A percentile compares a stretch with the other conserved stretches of the same genome.
Conservation (phyloP, 2,329 filamentous ascomycete genomes). For the Uncinocarpus reesii region DNA sequence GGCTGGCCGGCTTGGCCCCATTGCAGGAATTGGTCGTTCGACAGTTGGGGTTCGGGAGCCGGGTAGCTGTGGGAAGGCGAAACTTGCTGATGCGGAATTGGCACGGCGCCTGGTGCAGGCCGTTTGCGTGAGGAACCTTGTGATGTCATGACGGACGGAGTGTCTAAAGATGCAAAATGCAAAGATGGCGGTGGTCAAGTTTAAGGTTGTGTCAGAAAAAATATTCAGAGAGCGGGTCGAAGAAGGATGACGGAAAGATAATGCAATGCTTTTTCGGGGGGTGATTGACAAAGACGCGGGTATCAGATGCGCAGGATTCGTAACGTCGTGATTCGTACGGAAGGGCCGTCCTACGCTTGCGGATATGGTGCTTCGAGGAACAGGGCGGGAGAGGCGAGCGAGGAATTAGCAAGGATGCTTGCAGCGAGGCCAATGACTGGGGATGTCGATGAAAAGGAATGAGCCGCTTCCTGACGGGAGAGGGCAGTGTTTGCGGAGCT, state of each 20-base stretch:
- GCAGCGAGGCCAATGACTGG: neutral
- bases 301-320: conserved; percentile 5
- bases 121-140: conserved; percentile 53
- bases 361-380: neutral
- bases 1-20: conserved; percentile 39
- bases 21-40: conserved; percentile 44
- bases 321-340: conserved; percentile 7
- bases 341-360: neutral
- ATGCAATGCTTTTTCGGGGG: no score
- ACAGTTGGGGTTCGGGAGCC: conserved; percentile 31
- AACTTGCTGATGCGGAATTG: conserved; percentile 48
- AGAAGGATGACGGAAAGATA: neutral
- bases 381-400: neutral
- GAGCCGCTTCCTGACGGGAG: no score
- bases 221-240: no score
- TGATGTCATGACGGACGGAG: conserved; percentile 26
- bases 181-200: neutral
- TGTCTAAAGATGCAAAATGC: neutral
- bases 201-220: neutral
- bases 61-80: conserved; percentile 43
- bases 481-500: no score
- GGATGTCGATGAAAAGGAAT: neutral
- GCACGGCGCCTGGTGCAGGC: conserved; percentile 59
- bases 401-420: neutral
- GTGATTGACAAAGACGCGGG: neutral